These are phyloP conservation scores for Fraxinus sp. DNA, from an alignment of 305 asterid species.

Conservation along the genomic window DNA sequence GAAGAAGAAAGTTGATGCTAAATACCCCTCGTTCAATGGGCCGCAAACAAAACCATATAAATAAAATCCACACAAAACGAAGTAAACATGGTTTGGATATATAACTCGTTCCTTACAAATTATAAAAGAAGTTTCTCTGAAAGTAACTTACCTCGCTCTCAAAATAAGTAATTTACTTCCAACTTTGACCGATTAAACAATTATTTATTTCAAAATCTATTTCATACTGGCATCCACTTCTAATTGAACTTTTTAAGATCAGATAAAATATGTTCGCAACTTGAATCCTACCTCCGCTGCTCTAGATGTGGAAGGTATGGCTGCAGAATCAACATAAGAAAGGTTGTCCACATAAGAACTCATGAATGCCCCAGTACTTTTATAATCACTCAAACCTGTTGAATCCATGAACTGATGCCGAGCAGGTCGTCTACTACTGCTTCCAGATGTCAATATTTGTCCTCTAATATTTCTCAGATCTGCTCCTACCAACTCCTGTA, in stretches of 20 bases:
- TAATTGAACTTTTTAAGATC: not conserved
- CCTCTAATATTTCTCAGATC: slow-evolving; percentile 66
- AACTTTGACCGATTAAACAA: not conserved
- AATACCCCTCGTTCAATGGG: not conserved
- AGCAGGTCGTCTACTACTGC: slow-evolving; percentile 54
- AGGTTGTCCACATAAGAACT: slow-evolving; percentile 51
- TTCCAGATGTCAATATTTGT: slow-evolving; percentile 48
- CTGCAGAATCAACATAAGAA: slow-evolving; percentile 56
- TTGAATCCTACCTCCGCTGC: slow-evolving; percentile 61
- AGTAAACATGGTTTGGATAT: not conserved
- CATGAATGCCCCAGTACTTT: slow-evolving; percentile 62
- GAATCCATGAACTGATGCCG: slow-evolving; percentile 66
- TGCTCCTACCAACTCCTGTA: slow-evolving; percentile 60
- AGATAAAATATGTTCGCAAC: not conserved
- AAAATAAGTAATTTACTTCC: not conserved
- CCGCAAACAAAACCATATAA: not conserved
- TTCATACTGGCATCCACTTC: not conserved
- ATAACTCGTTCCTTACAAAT: not conserved
- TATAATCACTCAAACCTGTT: slow-evolving; percentile 57
- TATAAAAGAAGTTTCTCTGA: not conserved
- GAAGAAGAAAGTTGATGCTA: not conserved
- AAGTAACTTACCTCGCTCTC: not conserved
- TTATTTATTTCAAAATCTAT: not conserved
- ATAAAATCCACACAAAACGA: not conserved
- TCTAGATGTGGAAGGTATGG: slow-evolving; percentile 70